These are phyloP conservation scores for Tricharina praecox DNA, from an alignment of 495 filamentous ascomycete species.

Conservation along the genomic window DNA sequence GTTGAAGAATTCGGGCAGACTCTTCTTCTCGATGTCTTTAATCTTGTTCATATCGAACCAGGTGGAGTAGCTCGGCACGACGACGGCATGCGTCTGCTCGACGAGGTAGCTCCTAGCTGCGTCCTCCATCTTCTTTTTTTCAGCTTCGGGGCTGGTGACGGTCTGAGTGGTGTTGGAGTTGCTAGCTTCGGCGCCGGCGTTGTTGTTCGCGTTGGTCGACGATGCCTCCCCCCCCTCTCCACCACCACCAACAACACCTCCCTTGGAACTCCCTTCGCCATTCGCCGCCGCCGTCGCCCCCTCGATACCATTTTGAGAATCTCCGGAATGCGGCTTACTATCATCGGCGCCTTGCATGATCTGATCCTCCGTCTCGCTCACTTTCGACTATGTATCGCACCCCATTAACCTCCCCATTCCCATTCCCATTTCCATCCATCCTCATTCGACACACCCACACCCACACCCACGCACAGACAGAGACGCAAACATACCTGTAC, in stretches of 20 bases:
- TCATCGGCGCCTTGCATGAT: slow-evolving; percentile 28
- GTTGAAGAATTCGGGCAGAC: slow-evolving; percentile 94
- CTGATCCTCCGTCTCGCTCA: slow-evolving; percentile 23
- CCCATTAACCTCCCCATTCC: too few species aligned
- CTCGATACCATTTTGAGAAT: not conserved
- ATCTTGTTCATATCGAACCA: slow-evolving; percentile 98
- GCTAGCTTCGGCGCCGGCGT: slow-evolving; percentile 9
- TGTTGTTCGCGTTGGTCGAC: too few species aligned
- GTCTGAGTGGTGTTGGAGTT: slow-evolving; percentile 8
- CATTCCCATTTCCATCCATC: too few species aligned
- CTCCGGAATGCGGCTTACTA: slow-evolving; percentile 27
- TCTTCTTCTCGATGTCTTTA: slow-evolving; percentile 75
- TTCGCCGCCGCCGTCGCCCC: not conserved
- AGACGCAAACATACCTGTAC: not conserved
- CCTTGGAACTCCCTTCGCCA: slow-evolving; percentile 2
- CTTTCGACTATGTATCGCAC: slow-evolving; percentile 10
- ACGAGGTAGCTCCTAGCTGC: slow-evolving; percentile 80
- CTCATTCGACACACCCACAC: too few species aligned
- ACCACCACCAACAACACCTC: slow-evolving; percentile 8
- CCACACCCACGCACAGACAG: too few species aligned
- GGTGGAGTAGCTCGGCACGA: slow-evolving; percentile 85
- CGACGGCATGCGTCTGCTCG: slow-evolving; percentile 80
- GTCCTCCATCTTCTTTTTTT: slow-evolving; percentile 64
- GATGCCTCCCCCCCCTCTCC: slow-evolving; percentile 14
- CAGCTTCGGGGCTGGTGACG: slow-evolving; percentile 18